Conservation (phyloP, 768 basidiomycete genomes). For the Psilocybe sp. region DNA sequence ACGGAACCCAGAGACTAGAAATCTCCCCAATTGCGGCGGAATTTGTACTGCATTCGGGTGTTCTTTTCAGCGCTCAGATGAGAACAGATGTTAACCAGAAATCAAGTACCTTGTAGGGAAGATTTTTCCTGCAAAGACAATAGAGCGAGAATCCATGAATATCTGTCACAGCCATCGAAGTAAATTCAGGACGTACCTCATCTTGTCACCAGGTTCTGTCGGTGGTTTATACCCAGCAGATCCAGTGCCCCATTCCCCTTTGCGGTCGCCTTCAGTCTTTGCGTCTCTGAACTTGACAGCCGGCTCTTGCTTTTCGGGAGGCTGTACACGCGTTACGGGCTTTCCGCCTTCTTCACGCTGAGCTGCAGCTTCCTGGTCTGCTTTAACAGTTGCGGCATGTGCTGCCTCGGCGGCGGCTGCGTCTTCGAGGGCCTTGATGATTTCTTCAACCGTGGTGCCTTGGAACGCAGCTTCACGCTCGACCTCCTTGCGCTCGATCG, state of each 20-base stretch:
- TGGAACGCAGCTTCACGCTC: conserved; percentile 82
- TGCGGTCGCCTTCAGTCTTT: conserved; percentile 44
- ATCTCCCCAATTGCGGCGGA: conserved; percentile 85
- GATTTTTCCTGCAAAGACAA: conserved; percentile 53
- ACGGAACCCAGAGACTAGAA: conserved; percentile 43
- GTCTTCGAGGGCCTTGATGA: conserved; percentile 49
- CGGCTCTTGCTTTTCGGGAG: conserved; percentile 74
- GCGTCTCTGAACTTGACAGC: conserved; percentile 57
- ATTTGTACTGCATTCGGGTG: conserved; percentile 78
- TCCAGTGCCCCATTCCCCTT: conserved; percentile 72
- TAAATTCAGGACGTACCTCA: conserved; percentile 48
- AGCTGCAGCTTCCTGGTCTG: conserved; percentile 11
- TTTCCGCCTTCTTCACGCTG: conserved; percentile 18
- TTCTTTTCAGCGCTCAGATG: conserved; percentile 49
- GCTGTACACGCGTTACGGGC: conserved; percentile 52
- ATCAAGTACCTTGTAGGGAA: conserved; percentile 80
- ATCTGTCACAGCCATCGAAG: neutral
- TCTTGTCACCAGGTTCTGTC: conserved; percentile 68
- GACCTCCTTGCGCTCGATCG: conserved; percentile 81
- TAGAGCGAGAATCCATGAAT: neutral
- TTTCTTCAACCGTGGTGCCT: conserved; percentile 77
- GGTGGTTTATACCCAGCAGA: conserved; percentile 70
- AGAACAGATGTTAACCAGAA: conserved; percentile 11
- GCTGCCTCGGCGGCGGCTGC: conserved; percentile 22
- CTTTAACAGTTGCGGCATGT: conserved; percentile 8